Base-by-base conservation (phyloP, 345 rosid species). In the Aurinia saxatilis region DNA sequence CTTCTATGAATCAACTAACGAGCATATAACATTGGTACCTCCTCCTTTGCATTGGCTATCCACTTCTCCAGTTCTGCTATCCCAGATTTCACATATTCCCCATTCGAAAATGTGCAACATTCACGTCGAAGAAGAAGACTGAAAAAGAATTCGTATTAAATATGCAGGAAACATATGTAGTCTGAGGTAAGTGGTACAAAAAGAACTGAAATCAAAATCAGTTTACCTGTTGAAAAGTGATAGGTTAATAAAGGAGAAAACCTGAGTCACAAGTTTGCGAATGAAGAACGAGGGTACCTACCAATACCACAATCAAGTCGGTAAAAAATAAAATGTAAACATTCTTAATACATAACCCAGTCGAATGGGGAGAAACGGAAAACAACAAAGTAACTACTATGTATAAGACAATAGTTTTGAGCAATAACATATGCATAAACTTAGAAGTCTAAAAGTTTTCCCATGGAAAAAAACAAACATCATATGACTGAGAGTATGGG, bases 221-320 rank as follows among this genome's bases (percentile, higher is more conserved):
- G 51, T 68, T 50, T 68, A 87, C 97, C 99, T 93, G 81, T 93
- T 93, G 81, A 93, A 93, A 69, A 93, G 96, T 15, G 91, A 87
- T 34, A 87, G 82, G 62, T 90, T 93, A 82, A 93, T 79, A 79
- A 93, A 93, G 66, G 97, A 93, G 72, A 90, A 93, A 67, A 93
- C 97, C 75, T 93, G 99, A 68, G 97, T 93, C 55, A 90, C 70
- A 42, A 93, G 90, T 81, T 93, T 93, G 31, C 97, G 95, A 58
- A 93, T 87, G 81, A 93, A 93, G 77, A 89, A 93, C 35, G 95
- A 84, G 50, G 99, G 99, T 52, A 93, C 96, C 99, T 93, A 67
- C 38, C 68, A 45, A 52, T 19, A 76, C 15, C 60, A 57, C 51
- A 27, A 38, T 36, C 45, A 38, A 41, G 57, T 81, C 46, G 7